Evolutionary conservation across 2,329 filamentous ascomycete species (phyloP).

Genomic region (Amesomyces nigricolor): DNA sequence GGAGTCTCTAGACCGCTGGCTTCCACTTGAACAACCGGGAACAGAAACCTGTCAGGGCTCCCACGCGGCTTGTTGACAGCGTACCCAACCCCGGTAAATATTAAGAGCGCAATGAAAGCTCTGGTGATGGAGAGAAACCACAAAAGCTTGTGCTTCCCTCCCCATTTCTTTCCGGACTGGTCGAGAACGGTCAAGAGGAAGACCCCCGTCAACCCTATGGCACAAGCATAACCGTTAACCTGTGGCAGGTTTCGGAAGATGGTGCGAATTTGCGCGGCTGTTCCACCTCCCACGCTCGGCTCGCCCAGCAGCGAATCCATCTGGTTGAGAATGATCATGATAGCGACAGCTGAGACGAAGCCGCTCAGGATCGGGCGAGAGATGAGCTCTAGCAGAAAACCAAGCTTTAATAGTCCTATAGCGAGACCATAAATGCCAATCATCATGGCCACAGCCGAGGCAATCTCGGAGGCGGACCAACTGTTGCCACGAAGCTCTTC

Average conservation of each 20-base stretch:
- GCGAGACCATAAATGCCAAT: constrained; percentile 56
- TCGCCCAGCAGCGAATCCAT: constrained; percentile 54
- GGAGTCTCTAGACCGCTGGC: constrained; percentile 50
- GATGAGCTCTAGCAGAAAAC: constrained; percentile 61
- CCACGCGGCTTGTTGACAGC: constrained; percentile 51
- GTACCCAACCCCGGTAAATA: constrained; percentile 60
- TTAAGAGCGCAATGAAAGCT: constrained; percentile 53
- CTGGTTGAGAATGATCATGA: constrained; percentile 62
- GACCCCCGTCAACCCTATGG: constrained; percentile 54
- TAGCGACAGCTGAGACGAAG: constrained; percentile 61
- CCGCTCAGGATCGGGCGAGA: constrained; percentile 59
- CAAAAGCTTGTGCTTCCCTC: constrained; percentile 50
- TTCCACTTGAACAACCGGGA: constrained; percentile 52
- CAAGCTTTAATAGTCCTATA: constrained; percentile 56
- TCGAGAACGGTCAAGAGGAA: constrained; percentile 52
- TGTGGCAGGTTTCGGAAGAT: constrained; percentile 51
- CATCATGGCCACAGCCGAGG: constrained; percentile 57
- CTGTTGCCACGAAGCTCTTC: constrained; percentile 43
- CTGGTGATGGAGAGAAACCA: constrained; percentile 56
- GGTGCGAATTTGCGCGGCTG: constrained; percentile 54
- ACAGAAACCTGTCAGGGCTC: constrained; percentile 41
- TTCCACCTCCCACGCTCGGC: constrained; percentile 45
- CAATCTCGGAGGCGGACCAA: constrained; percentile 50
- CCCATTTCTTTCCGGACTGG: constrained; percentile 53
- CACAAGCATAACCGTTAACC: constrained; percentile 53